Evolutionary conservation across 495 filamentous ascomycete genomes (phyloP).

Genomic region (Astrothelium macrocarpum): DNA sequence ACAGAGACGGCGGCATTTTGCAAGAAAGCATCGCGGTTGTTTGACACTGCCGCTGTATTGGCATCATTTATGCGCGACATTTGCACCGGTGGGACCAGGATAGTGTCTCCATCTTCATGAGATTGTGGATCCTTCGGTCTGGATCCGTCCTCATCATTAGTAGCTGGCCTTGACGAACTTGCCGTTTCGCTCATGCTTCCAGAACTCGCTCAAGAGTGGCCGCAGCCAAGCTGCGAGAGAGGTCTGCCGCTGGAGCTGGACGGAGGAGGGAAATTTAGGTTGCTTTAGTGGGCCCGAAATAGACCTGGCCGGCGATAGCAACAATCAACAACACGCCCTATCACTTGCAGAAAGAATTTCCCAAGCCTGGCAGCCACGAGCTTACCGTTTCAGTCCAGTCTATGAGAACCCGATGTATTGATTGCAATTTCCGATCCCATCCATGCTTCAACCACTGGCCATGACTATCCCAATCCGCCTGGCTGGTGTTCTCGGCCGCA

Average conservation of each 20-base stretch:
- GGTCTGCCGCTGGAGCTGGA: not conserved
- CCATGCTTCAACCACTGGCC: not conserved
- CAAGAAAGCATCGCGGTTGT: not conserved
- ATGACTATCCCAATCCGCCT: not conserved
- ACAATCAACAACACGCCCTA: too few species aligned
- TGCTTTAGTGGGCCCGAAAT: not conserved
- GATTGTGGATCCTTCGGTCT: not conserved
- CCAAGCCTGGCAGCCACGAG: not conserved
- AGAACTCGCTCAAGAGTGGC: not conserved
- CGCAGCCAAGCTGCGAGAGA: not conserved
- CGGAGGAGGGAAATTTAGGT: not conserved
- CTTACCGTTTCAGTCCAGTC: not conserved
- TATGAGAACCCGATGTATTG: not conserved
- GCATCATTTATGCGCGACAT: slow-evolving; percentile 14
- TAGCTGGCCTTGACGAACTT: not conserved
- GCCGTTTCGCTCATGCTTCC: not conserved
- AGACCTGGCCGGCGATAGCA: too few species aligned
- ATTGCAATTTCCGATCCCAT: slow-evolving; percentile 1
- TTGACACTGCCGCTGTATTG: slow-evolving; percentile 7
- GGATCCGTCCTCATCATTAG: not conserved
- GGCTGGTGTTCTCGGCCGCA: not conserved
- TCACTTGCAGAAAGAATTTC: not conserved
- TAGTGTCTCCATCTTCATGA: not conserved
- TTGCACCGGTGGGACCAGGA: not conserved
- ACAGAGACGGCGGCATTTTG: slow-evolving; percentile 1